These are phyloP conservation scores for Fusarium dimerum DNA, from an alignment of 2,329 filamentous ascomycete genomes.

Conservation along the genomic window DNA sequence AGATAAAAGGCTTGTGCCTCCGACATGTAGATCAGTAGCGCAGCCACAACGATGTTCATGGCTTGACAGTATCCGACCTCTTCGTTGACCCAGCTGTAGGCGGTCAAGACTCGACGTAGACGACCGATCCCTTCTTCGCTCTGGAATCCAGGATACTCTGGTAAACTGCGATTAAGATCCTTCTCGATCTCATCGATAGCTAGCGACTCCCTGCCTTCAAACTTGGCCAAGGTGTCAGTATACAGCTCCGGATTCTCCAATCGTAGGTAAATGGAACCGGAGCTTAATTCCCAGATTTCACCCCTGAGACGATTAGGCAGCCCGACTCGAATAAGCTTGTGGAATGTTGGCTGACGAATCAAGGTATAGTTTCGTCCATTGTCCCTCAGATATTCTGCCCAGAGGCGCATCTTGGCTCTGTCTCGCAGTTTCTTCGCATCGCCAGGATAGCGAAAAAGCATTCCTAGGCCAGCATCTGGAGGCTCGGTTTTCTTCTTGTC, in stretches of 20 bases:
- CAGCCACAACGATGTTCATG: conserved; percentile 99
- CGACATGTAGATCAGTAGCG: conserved; percentile 98
- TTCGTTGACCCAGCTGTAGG: conserved; percentile 95
- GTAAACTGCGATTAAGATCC: conserved; percentile 91
- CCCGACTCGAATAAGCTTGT: conserved; percentile 94
- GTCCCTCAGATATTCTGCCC: conserved; percentile 94
- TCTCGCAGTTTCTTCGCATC: conserved; percentile 93
- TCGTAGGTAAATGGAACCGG: conserved; percentile 85
- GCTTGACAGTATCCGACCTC: conserved; percentile 98
- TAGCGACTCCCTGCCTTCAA: conserved; percentile 81
- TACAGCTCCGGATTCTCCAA: conserved; percentile 85
- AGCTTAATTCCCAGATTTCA: conserved; percentile 94
- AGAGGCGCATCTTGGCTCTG: conserved; percentile 94
- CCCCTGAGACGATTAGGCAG: conserved; percentile 89
- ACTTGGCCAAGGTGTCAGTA: conserved; percentile 79
- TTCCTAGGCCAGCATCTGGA: conserved; percentile 91
- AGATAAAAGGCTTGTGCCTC: conserved; percentile 95
- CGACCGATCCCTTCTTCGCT: conserved; percentile 92
- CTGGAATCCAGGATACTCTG: conserved; percentile 97
- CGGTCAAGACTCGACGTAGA: conserved; percentile 85
- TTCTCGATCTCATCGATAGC: conserved; percentile 99
- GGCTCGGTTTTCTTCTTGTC: conserved; percentile 57
- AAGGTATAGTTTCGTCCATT: conserved; percentile 92
- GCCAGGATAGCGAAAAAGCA: conserved; percentile 91
- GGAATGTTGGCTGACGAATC: conserved; percentile 93